Conservation (phyloP, 176 grass and related monocot genomes). For the Cymbopogon citratus region DNA sequence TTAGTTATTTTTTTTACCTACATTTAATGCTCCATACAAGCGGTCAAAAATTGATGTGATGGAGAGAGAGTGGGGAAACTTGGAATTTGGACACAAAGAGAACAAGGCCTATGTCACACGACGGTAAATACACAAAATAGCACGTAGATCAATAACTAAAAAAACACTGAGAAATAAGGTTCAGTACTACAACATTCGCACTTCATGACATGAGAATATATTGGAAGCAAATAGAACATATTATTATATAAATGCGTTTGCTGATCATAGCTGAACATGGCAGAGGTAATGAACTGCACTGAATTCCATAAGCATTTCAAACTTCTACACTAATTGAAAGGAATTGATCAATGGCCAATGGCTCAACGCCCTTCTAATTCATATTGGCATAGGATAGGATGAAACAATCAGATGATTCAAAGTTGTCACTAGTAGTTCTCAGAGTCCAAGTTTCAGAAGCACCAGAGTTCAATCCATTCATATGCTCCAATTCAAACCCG, state of each 20-base stretch:
- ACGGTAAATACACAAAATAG: neutral
- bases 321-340: neutral
- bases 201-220: neutral
- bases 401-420: neutral
- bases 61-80: too few species aligned
- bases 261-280: neutral
- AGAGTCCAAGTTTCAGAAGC: neutral
- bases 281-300: neutral
- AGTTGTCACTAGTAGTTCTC: neutral
- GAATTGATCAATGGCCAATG: neutral
- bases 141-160: neutral
- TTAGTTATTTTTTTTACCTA: too few species aligned
- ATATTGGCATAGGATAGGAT: neutral
- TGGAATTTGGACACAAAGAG: too few species aligned
- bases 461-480: slow-evolving; percentile 13
- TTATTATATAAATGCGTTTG: neutral
- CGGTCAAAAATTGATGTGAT: too few species aligned
- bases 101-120: too few species aligned
- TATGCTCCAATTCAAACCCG: neutral
- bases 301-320: neutral
- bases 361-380: neutral
- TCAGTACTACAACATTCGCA: neutral
- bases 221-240: neutral
- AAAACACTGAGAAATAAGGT: neutral
- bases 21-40: too few species aligned